A percentile compares a stretch with the other conserved stretches of the same genome.
phyloP scores from a whole-genome alignment of 2,329 filamentous ascomycete species.

The Fusarium veterinarium region DNA sequence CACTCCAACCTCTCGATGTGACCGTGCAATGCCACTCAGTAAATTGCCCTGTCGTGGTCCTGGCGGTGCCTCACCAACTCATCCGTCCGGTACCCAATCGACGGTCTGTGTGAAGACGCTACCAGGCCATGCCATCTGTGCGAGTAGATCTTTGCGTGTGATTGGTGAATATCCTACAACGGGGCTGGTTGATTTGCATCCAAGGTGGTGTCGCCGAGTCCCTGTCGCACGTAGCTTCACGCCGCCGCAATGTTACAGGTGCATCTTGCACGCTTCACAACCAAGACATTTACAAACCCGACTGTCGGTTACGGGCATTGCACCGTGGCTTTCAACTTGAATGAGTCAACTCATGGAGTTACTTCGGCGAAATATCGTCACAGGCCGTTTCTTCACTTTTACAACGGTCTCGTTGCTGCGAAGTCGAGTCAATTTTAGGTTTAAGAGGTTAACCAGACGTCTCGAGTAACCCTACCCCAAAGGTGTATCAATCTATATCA shows the following conservation, averaged over 20 bases:
- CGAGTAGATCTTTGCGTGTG: constrained; percentile 6
- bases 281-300: neutral
- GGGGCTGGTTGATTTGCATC: constrained; percentile 1
- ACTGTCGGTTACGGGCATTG: neutral
- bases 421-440: constrained; percentile 34
- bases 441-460: neutral
- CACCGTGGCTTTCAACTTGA: neutral
- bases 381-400: neutral
- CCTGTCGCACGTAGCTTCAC: constrained; percentile 34
- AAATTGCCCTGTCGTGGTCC: constrained; percentile 6
- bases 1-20: constrained; percentile 30
- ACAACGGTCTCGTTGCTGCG: neutral
- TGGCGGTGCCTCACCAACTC: constrained; percentile 26
- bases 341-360: neutral
- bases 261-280: constrained; percentile 15
- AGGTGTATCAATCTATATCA: constrained; percentile 5
- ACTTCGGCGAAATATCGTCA: neutral
- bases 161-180: constrained; percentile 18
- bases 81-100: constrained; percentile 31
- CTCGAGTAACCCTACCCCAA: neutral
- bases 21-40: constrained; percentile 15
- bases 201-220: constrained; percentile 35
- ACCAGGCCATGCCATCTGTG: constrained; percentile 15
- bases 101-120: constrained; percentile 34
- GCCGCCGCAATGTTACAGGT: constrained; percentile 20